Conservation (phyloP, 2,329 filamentous ascomycete species). For the Trichophyton simii region DNA sequence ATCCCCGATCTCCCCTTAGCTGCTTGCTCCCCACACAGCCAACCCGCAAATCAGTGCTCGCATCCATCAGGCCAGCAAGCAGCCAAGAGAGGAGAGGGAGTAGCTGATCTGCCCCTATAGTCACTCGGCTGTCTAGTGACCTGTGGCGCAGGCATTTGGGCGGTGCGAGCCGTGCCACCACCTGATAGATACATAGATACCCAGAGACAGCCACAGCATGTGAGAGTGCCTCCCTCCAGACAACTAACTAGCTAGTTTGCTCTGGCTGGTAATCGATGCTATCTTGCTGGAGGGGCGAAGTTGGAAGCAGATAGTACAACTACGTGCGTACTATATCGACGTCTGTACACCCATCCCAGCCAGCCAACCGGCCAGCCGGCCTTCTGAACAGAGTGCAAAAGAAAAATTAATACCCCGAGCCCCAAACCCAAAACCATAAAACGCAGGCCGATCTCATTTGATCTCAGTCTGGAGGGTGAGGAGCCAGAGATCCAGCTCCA, state of each 20-base stretch:
- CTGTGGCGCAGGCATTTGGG: constrained; percentile 1
- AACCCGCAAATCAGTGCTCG: background rate
- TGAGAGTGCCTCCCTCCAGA: background rate
- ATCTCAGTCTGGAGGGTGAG: background rate
- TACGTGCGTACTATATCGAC: no score
- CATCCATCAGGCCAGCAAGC: background rate
- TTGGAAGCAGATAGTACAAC: no score
- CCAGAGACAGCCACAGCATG: background rate
- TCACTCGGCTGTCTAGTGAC: background rate
- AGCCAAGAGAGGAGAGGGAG: background rate
- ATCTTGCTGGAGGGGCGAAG: background rate
- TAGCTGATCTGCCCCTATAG: background rate
- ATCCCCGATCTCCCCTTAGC: background rate
- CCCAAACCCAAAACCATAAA: background rate
- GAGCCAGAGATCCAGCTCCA: no score
- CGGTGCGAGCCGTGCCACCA: background rate
- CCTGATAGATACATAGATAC: no score
- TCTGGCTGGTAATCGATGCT: no score
- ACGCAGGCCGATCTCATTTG: background rate
- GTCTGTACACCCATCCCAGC: background rate
- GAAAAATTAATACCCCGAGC: background rate
- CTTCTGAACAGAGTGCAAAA: no score
- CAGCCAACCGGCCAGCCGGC: no score
- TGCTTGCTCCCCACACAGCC: background rate
- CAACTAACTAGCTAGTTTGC: no score